Percentiles rank a stretch among this genome's conserved stretches.
phyloP scores from a whole-genome alignment of 768 basidiomycete species.

The Xanthoconium purpureum region DNA sequence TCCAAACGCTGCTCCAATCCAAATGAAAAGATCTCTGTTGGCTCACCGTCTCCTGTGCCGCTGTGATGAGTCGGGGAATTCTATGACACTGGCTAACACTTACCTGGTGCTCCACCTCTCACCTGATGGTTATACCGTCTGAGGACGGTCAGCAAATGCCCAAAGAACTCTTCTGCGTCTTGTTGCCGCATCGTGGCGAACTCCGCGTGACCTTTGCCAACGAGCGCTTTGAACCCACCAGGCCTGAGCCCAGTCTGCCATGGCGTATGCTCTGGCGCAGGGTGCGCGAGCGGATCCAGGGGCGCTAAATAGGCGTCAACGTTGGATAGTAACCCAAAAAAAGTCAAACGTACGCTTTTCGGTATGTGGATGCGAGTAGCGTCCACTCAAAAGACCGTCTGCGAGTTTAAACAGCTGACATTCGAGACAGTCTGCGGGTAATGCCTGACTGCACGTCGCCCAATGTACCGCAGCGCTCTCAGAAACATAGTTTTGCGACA shows the following conservation, averaged over 20 bases:
- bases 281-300: constrained; percentile 35
- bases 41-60: constrained; percentile 40
- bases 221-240: constrained; percentile 77
- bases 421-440: constrained; percentile 86
- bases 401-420: constrained; percentile 93
- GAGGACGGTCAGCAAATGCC: constrained; percentile 71
- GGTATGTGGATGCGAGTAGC: constrained; percentile 70
- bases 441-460: constrained; percentile 54
- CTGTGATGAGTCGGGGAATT: neutral
- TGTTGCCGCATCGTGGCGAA: constrained; percentile 97
- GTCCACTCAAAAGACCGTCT: constrained; percentile 89
- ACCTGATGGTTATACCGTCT: constrained; percentile 59
- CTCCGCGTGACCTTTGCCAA: constrained; percentile 91
- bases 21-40: constrained; percentile 76
- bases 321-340: constrained; percentile 4
- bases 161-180: constrained; percentile 93
- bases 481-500: constrained; percentile 7
- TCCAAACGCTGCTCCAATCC: constrained; percentile 85
- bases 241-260: constrained; percentile 82
- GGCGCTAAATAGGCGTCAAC: constrained; percentile 18
- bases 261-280: constrained; percentile 21
- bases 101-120: constrained; percentile 36
- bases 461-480: constrained; percentile 51
- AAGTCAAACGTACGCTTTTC: constrained; percentile 19
- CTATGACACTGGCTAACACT: neutral